A percentile compares a stretch with the other conserved stretches of the same genome.
phyloP scores from a whole-genome alignment of 2,329 filamentous ascomycete species.

The Cadophora malorum region DNA sequence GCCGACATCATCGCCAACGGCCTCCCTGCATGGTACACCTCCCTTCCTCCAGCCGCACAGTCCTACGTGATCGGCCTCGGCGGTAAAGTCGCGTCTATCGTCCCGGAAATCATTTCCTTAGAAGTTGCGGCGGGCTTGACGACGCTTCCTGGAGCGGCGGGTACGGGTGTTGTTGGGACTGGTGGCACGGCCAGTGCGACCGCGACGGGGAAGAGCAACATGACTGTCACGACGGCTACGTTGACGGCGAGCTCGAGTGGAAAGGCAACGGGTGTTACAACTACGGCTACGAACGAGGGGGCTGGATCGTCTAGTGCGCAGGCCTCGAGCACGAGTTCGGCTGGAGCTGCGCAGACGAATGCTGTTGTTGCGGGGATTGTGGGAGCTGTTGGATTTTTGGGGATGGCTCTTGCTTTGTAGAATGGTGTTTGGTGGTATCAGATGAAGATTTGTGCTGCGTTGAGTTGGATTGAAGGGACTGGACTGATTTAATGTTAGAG shows the following conservation, averaged over 20 bases:
- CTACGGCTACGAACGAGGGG: neutral
- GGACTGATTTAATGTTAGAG: neutral
- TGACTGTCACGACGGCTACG: neutral
- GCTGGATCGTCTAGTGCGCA: slow-evolving; percentile 18
- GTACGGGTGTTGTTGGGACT: neutral
- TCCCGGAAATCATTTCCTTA: neutral
- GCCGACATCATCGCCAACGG: slow-evolving; percentile 1
- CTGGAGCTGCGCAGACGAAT: slow-evolving; percentile 26
- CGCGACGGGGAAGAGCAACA: neutral
- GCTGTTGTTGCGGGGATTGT: slow-evolving; percentile 30
- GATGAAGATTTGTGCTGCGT: too few relatives aligned
- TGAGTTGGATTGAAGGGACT: neutral
- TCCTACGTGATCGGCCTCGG: neutral
- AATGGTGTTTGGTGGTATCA: neutral
- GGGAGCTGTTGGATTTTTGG: slow-evolving; percentile 32
- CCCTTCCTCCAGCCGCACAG: neutral
- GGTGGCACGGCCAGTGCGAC: neutral
- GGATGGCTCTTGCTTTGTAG: slow-evolving; percentile 32
- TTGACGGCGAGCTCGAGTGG: neutral
- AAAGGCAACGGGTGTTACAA: neutral
- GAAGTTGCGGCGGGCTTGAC: neutral
- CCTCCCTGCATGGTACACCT: neutral
- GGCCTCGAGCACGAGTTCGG: slow-evolving; percentile 12
- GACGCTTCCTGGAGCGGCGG: neutral
- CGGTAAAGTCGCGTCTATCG: neutral